Base-by-base conservation (phyloP, 148 eudicot species). In the Vaccinium vitisidaea region DNA sequence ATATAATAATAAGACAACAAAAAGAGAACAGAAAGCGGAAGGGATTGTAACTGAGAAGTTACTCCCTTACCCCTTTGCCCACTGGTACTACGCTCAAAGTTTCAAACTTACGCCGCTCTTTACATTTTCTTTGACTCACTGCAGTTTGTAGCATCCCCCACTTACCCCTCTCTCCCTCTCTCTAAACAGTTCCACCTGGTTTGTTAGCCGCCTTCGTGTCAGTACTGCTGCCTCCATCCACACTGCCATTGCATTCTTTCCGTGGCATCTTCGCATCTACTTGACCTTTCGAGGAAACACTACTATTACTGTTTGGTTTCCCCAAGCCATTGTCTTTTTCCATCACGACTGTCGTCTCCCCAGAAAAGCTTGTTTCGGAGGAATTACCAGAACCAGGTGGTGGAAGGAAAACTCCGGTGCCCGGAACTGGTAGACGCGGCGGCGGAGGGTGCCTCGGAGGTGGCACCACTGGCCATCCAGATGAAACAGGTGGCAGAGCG, bases 371-470 rank as follows among this genome's bases (percentile, higher is more conserved):
- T 59, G 84, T 61, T 48, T 86, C 88, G 48, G 85, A 19, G 43
- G 85, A 76, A 61, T 84, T 89, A 56, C 85, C 87, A 6, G 92
- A 90, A 63, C 93, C 90, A 54, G 89, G 88, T 55, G 94, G 89
- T 14, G 94, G 94, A 77, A 93, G 89, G 84, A 93, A 93, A 82
- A 93, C 95, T 70, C 95, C 95, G 2, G 95, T 93, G 83, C 95
- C 95, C 16, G 92, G 93, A 55, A 89, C 82, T 19, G 90, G 94
- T 81, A 89, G 76, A 59, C 89, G 89, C 25, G 93, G 93, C 5
- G 92, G 92, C 2, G 88, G 86, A 54, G 88, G 89, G 75, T 84
- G 90, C 89, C 88, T 83, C 2, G 89, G 88, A 23, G 91, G 82
- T 30, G 86, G 59, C 11, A 85, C 80, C 16, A 30, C 39, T 7